Percentiles rank a stretch among this genome's conserved stretches.
These are phyloP conservation scores for Hyaloscypha hepaticicola DNA, from an alignment of 495 filamentous ascomycete genomes.

Conservation along the genomic window DNA sequence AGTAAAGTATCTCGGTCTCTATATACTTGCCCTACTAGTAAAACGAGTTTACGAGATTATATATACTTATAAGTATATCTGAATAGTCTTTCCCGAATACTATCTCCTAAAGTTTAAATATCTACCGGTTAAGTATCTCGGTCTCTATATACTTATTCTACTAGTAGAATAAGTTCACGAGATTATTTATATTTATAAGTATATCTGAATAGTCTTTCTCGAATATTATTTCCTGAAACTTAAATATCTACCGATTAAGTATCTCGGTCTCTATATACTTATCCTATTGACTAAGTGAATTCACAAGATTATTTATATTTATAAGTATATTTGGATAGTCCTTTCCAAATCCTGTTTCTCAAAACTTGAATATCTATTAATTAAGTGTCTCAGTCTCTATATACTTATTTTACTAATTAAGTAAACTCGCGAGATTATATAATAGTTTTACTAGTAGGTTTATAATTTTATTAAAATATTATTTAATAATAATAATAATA, in stretches of 20 bases:
- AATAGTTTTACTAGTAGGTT: background rate
- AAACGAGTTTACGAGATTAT: background rate
- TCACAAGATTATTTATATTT: conserved; percentile 34
- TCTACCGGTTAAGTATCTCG: too few relatives aligned
- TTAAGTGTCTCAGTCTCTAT: too few relatives aligned
- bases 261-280: too few relatives aligned
- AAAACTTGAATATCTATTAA: too few relatives aligned
- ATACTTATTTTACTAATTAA: conserved; percentile 31
- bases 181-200: background rate
- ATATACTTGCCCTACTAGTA: background rate
- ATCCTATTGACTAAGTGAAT: conserved; percentile 28
- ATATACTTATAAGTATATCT: background rate
- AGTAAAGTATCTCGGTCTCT: too few relatives aligned
- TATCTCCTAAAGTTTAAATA: too few relatives aligned
- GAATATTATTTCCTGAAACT: too few relatives aligned
- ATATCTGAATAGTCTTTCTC: background rate
- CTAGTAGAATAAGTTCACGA: background rate
- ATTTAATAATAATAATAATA: conserved; percentile 1
- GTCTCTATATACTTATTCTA: background rate
- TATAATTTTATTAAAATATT: background rate
- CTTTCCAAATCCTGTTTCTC: conserved; percentile 31
- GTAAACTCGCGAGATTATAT: conserved; percentile 21
- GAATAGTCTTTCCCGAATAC: background rate
- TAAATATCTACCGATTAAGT: too few relatives aligned
- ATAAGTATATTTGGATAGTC: conserved; percentile 37